Evolutionary conservation across 2,329 filamentous ascomycete species (phyloP), one percentile per base, ranked within the genome.

Genomic region (Aspergillus spinulosporus): DNA sequence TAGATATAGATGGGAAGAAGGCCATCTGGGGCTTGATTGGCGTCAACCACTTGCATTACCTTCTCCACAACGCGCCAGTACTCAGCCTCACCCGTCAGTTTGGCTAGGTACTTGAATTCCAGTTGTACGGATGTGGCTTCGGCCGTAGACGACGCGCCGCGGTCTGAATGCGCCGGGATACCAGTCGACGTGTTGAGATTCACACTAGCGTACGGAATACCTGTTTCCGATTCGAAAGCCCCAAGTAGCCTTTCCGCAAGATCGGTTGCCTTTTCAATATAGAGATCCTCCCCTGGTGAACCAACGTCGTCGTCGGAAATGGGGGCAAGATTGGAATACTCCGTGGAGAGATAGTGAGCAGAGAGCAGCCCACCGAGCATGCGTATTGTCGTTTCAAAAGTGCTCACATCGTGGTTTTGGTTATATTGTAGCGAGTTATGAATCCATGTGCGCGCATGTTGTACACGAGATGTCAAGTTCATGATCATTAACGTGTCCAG

Each of bases 401-500:
- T 97, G 73, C 92, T 97, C 54, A 99, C 93, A 71, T 97, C 91
- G 72, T 97, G 92, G 67, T 97, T 83, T 72, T 96, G 91, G 58
- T 97, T 87, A 76, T 95, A 97, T 8, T 86, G 87, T 60, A 97
- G 76, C 5, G 86, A 86, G 4, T 85, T 87, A 1, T 89, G 82
- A 47, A 99, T 85, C 94, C 94, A 99, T 69, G 96, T 84, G 54
- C 93, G 83, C 31, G 94, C 93, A 68, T 95, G 87, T 37, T 86
- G 82, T 39, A 99, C 82, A 59, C 92, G 87, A 32, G 86, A 88
- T 11, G 93, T 97, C 62, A 96, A 81, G 72, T 97, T 97, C 94
- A 99, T 99, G 59, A 99, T 80, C 78, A 99, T 99, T 82, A 97
- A 84, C 0, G 94, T 99, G 74, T 99, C 94, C 61, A 99, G 79